phyloP scores from a whole-genome alignment of 2,329 filamentous ascomycete genomes.

The Hypoxylon sp. region DNA sequence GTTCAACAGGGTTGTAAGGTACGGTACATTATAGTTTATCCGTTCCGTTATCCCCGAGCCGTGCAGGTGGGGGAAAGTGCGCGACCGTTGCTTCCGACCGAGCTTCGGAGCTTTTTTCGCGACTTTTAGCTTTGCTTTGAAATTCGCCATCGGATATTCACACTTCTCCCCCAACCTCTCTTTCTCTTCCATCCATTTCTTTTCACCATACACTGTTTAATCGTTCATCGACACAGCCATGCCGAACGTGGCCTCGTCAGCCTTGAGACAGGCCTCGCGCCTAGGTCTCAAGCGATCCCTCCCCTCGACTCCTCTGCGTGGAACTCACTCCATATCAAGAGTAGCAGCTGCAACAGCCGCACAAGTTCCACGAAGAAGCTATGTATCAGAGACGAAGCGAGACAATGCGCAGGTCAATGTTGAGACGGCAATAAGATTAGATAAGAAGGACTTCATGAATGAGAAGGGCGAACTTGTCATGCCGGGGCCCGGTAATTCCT shows the following conservation, averaged over 20 bases:
- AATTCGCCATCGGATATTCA: slow-evolving; percentile 36
- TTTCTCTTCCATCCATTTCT: slow-evolving; percentile 42
- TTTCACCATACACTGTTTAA: slow-evolving; percentile 40
- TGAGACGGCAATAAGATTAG: slow-evolving; percentile 87
- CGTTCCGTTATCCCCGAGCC: slow-evolving; percentile 46
- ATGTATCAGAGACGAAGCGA: slow-evolving; percentile 87
- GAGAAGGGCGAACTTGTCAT: slow-evolving; percentile 62
- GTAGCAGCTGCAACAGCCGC: slow-evolving; percentile 52
- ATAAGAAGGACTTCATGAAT: slow-evolving; percentile 85
- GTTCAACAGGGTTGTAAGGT: too few relatives aligned
- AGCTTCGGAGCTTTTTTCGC: slow-evolving; percentile 43
- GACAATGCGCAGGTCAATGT: slow-evolving; percentile 85
- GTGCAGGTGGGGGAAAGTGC: slow-evolving; percentile 5
- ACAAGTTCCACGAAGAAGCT: slow-evolving; percentile 67
- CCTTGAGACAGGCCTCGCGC: slow-evolving; percentile 81
- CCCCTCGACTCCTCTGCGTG: slow-evolving; percentile 56
- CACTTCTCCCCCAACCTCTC: slow-evolving; percentile 37
- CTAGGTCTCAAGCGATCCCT: slow-evolving; percentile 63
- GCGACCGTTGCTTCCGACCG: slow-evolving; percentile 34
- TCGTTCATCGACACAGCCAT: slow-evolving; percentile 59
- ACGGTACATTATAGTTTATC: slow-evolving; percentile 37
- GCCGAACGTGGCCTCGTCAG: slow-evolving; percentile 76
- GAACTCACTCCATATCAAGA: slow-evolving; percentile 54
- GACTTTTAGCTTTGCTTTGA: slow-evolving; percentile 34
- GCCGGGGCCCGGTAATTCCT: slow-evolving; percentile 70